A percentile compares a stretch with the other conserved stretches of the same genome.
Conservation (phyloP, 2,329 filamentous ascomycete genomes). For the Fusarium secorum region DNA sequence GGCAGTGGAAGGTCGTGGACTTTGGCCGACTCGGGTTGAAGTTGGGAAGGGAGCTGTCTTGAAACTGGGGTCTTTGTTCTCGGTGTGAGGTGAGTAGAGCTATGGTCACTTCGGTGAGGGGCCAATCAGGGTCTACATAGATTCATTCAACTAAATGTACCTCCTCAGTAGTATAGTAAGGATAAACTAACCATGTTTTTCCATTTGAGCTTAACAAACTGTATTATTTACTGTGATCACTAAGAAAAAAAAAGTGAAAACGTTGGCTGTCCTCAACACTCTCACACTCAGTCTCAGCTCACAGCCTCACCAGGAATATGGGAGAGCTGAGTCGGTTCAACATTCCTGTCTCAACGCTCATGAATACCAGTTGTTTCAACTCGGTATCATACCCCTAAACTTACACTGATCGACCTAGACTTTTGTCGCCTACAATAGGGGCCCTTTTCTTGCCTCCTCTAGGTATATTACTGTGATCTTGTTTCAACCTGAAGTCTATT, state of each 20-base stretch:
- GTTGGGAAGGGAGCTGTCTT: conserved; percentile 30
- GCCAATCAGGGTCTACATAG: conserved; percentile 15
- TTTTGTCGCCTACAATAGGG: neutral
- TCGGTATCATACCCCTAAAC: neutral
- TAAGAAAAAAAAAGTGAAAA: neutral
- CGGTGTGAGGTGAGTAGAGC: conserved; percentile 26
- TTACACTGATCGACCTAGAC: neutral
- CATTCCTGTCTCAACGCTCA: neutral
- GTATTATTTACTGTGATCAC: neutral
- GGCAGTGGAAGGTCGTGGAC: conserved; percentile 21
- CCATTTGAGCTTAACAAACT: neutral
- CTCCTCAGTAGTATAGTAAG: neutral
- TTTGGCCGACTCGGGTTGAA: conserved; percentile 23
- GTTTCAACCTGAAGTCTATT: neutral
- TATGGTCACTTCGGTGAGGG: conserved; percentile 8
- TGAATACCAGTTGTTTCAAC: neutral
- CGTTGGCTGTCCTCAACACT: neutral
- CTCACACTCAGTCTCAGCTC: neutral
- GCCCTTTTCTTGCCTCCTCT: neutral
- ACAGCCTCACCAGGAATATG: neutral
- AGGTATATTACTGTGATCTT: neutral
- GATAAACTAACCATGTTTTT: neutral
- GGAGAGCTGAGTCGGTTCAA: neutral
- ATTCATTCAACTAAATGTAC: neutral
- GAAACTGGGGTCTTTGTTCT: conserved; percentile 25